A percentile compares a stretch with the other conserved stretches of the same genome.
Conservation (phyloP, 2,329 filamentous ascomycete genomes). For the Talaromyces atroroseus region DNA sequence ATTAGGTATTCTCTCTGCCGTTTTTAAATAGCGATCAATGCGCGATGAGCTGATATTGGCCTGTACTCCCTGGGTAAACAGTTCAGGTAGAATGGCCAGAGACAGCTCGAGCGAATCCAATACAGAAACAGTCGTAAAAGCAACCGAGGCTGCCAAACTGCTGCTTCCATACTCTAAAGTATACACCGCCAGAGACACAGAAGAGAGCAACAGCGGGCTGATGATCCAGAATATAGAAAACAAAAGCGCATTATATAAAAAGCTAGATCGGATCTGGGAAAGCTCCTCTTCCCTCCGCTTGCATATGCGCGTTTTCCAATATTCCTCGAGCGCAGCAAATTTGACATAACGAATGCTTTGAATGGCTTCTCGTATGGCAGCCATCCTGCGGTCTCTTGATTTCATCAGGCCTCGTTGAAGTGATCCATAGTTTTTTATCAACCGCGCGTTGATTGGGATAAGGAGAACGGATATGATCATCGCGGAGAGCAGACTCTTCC, state of each 20-base stretch:
- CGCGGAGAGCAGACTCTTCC: constrained; percentile 62
- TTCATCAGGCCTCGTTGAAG: constrained; percentile 69
- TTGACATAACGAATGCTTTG: constrained; percentile 80
- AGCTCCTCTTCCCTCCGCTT: constrained; percentile 62
- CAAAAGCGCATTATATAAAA: constrained; percentile 59
- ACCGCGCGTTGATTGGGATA: constrained; percentile 57
- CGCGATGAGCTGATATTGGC: constrained; percentile 66
- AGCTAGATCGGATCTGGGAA: constrained; percentile 54
- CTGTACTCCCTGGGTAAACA: constrained; percentile 65
- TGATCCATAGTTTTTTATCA: constrained; percentile 49
- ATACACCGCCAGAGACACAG: constrained; percentile 65
- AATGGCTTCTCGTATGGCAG: constrained; percentile 67
- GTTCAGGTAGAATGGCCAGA: constrained; percentile 64
- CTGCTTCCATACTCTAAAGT: constrained; percentile 53
- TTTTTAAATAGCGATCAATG: constrained; percentile 64
- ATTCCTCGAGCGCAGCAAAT: constrained; percentile 67
- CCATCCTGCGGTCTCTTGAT: constrained; percentile 67
- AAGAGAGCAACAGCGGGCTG: constrained; percentile 68
- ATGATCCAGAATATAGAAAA: constrained; percentile 66
- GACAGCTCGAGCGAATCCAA: constrained; percentile 67
- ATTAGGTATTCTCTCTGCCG: constrained; percentile 51
- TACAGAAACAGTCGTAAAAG: constrained; percentile 71
- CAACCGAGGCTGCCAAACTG: constrained; percentile 61
- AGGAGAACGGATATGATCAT: constrained; percentile 58
- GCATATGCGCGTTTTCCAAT: constrained; percentile 68